phyloP scores from a whole-genome alignment of 164 flowering plant species.

The Magnolia sinica region DNA sequence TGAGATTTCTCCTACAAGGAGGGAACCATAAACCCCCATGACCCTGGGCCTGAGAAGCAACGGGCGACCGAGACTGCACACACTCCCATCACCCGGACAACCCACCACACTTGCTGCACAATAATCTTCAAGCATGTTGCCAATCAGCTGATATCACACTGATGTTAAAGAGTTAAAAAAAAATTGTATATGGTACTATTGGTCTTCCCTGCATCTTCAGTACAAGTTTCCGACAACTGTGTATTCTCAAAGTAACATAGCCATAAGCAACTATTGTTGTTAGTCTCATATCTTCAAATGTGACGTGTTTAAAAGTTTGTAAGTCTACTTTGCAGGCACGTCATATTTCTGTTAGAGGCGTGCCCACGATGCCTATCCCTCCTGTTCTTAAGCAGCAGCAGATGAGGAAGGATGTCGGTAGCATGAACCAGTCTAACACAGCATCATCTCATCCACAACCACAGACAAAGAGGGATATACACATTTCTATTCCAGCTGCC shows the following conservation, averaged over 20 bases:
- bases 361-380: constrained; percentile 48
- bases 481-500: constrained; percentile 27
- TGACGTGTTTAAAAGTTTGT: too few relatives aligned
- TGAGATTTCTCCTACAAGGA: too few relatives aligned
- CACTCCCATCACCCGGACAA: too few relatives aligned
- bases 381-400: constrained; percentile 41
- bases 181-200: not conserved
- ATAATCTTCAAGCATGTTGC: too few relatives aligned
- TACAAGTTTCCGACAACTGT: not conserved
- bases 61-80: too few relatives aligned
- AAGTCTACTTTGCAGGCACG: constrained; percentile 48
- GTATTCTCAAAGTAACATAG: too few relatives aligned
- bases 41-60: too few relatives aligned
- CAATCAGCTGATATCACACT: too few relatives aligned
- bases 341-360: constrained; percentile 44
- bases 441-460: constrained; percentile 33
- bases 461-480: constrained; percentile 50
- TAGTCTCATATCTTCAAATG: too few relatives aligned
- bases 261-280: too few relatives aligned
- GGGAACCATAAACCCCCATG: too few relatives aligned
- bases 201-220: not conserved
- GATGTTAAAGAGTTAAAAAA: not conserved
- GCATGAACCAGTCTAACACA: constrained; percentile 33
- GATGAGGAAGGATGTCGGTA: constrained; percentile 38
- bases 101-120: too few relatives aligned